Evolutionary conservation across 2,329 filamentous ascomycete species (phyloP), one percentile per base, ranked within the genome.

Genomic region (Podosphaera fusca): DNA sequence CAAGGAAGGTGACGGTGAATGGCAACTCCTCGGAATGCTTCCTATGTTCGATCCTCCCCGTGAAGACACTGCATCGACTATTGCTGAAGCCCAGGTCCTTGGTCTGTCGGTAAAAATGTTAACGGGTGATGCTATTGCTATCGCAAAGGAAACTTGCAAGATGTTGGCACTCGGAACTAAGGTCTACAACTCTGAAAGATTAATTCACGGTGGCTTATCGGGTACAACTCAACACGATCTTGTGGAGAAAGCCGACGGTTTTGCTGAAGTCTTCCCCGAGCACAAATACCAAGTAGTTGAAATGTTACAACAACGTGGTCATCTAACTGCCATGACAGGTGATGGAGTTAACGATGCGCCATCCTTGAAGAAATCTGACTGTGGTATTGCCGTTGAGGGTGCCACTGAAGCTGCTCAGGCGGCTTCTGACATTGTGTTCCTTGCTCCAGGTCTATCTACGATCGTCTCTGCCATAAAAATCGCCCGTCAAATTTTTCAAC

Each of bases 271-370:
- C 60, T 94, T 90, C 78, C 87, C 87, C 66, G 85, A 94, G 74
- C 87, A 94, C 79, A 94, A 94, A 78, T 94, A 89, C 75, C 86
- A 87, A 63, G 86, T 92, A 71, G 87, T 94, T 66, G 87, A 94
- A 73, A 94, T 94, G 68, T 79, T 94, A 58, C 87, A 94, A 74
- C 85, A 90, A 75, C 85, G 87, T 80, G 87, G 87, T 63, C 89
- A 94, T 73, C 80, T 94, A 54, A 87, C 94, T 72, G 88, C 87
- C 70, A 94, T 94, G 87, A 94, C 87, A 73, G 87, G 87, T 78
- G 88, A 94, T 65, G 87, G 87, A 79, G 87, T 94, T 74, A 94
- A 94, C 75, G 87, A 94, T 70, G 87, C 87, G 66, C 86, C 87
- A 61, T 94, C 87, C 21, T 75, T 94, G 69, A 94, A 94, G 77